These are phyloP conservation scores for Candida mattraensis DNA, from an alignment of 805 yeast genomes.

Conservation along the genomic window DNA sequence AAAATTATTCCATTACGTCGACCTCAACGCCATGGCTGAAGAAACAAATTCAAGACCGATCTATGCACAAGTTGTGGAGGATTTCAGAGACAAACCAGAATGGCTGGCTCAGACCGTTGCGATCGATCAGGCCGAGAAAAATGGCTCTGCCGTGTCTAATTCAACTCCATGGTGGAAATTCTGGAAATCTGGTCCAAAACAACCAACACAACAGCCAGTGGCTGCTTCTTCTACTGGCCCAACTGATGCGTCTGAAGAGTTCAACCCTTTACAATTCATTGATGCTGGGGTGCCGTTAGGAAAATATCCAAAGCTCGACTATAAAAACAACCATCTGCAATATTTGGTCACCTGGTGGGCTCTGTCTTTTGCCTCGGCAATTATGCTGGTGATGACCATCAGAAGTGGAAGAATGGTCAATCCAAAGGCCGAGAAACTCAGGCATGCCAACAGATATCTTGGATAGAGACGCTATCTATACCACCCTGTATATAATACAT, in stretches of 20 bases:
- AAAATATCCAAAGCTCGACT: constrained; percentile 71
- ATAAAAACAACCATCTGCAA: constrained; percentile 87
- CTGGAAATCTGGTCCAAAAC: constrained; percentile 21
- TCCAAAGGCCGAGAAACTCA: constrained; percentile 46
- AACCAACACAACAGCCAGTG: constrained; percentile 1
- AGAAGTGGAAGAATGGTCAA: constrained; percentile 40
- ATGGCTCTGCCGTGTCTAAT: not conserved
- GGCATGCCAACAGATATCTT: constrained; percentile 45
- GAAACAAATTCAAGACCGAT: constrained; percentile 68
- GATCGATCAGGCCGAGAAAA: constrained; percentile 1
- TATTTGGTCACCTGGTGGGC: constrained; percentile 96
- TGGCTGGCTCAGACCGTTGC: constrained; percentile 23
- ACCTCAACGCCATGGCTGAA: constrained; percentile 76
- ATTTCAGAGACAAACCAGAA: constrained; percentile 63
- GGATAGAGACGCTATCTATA: constrained; percentile 31
- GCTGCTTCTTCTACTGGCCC: no score
- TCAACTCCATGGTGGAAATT: constrained; percentile 30
- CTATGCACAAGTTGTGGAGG: constrained; percentile 72
- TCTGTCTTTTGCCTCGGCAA: constrained; percentile 67
- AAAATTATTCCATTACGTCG: constrained; percentile 75
- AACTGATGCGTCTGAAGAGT: constrained; percentile 41
- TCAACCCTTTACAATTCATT: constrained; percentile 57
- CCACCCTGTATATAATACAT: constrained; percentile 1
- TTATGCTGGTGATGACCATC: constrained; percentile 57
- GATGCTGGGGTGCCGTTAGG: constrained; percentile 92